phyloP scores from a whole-genome alignment of 2,329 filamentous ascomycete genomes.

The Ophiosphaerella narmari region DNA sequence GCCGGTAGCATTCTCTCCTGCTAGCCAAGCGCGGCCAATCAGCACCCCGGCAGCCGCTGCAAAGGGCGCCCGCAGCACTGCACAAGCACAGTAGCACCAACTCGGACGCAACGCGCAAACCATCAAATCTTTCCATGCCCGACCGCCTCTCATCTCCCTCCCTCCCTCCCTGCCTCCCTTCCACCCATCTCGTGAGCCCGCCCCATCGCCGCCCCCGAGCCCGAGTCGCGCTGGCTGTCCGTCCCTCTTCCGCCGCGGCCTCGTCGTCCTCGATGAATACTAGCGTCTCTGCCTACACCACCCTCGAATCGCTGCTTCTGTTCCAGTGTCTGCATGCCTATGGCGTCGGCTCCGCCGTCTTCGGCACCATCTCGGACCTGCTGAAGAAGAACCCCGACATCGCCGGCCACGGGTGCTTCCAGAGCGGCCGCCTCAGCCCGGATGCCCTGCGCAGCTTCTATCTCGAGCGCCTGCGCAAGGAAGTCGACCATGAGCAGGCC shows the following conservation, averaged over 20 bases:
- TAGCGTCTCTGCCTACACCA: slow-evolving; percentile 71
- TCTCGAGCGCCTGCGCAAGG: slow-evolving; percentile 74
- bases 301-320: slow-evolving; percentile 83
- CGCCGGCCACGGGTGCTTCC: slow-evolving; percentile 70
- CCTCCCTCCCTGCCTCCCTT: background rate
- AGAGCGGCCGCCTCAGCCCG: slow-evolving; percentile 73
- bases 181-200: slow-evolving; percentile 18
- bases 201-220: slow-evolving; percentile 9
- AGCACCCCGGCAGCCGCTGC: background rate
- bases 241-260: slow-evolving; percentile 25
- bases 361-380: slow-evolving; percentile 72
- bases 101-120: background rate
- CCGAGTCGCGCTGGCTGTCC: slow-evolving; percentile 43
- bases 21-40: slow-evolving; percentile 1
- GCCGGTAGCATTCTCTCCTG: background rate
- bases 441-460: slow-evolving; percentile 82
- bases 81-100: too few relatives aligned
- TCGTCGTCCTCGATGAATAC: slow-evolving; percentile 57
- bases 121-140: slow-evolving; percentile 8
- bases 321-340: slow-evolving; percentile 77
- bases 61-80: too few relatives aligned
- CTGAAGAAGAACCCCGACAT: slow-evolving; percentile 76
- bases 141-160: too few relatives aligned
- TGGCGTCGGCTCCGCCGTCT: slow-evolving; percentile 68
- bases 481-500: slow-evolving; percentile 60